Evolutionary conservation across 352 stramenopile species (phyloP).

Genomic region (Globisporangium iwayamae): DNA sequence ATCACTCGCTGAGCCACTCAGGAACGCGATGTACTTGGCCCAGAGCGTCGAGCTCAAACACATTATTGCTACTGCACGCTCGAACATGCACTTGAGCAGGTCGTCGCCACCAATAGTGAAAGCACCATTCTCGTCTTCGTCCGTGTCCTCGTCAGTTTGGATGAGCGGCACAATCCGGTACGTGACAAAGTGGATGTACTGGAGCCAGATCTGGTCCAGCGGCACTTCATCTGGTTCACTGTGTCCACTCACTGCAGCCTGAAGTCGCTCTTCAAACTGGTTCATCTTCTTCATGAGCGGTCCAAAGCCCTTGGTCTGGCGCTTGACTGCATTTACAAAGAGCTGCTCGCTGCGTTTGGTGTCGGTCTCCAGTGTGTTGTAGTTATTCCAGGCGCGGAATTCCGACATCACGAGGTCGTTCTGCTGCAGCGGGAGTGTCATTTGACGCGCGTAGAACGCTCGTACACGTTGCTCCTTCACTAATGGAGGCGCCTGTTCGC

Average conservation of each 20-base stretch:
- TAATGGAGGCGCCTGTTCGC: background rate
- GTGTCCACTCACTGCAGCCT: constrained; percentile 14
- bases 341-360: constrained; percentile 5
- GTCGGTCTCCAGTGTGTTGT: constrained; percentile 44
- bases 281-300: constrained; percentile 64
- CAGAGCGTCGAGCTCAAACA: constrained; percentile 61
- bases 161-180: constrained; percentile 43
- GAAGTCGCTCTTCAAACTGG: constrained; percentile 38
- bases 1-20: background rate
- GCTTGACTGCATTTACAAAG: constrained; percentile 27
- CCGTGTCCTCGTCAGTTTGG: background rate
- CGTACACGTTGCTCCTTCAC: constrained; percentile 39
- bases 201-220: constrained; percentile 34
- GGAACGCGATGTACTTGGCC: constrained; percentile 47
- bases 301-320: constrained; percentile 39
- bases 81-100: constrained; percentile 47
- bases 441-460: constrained; percentile 46
- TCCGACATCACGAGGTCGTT: constrained; percentile 77
- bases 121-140: background rate
- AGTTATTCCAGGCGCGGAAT: constrained; percentile 64
- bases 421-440: constrained; percentile 59
- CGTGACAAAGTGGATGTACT: constrained; percentile 69
- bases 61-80: constrained; percentile 46
- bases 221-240: constrained; percentile 8
- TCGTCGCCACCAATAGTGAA: constrained; percentile 2